Conservation (phyloP, 495 filamentous ascomycete genomes). For the Podospora australis region DNA sequence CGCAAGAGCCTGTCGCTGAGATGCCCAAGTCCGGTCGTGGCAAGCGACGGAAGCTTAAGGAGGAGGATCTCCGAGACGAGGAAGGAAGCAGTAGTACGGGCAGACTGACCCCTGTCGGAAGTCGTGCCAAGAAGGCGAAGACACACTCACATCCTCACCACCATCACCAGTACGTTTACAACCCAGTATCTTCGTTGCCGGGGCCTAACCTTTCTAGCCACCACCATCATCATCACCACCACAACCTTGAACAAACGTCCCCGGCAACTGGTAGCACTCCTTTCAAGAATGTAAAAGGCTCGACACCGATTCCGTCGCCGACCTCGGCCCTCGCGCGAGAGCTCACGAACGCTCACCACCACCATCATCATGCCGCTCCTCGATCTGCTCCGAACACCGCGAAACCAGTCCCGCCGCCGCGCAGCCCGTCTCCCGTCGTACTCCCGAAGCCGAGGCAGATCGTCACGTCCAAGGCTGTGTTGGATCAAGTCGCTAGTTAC, state of each 20-base stretch:
- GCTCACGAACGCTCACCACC: slow-evolving; percentile 29
- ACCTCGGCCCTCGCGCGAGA: slow-evolving; percentile 42
- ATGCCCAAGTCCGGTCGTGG: slow-evolving; percentile 36
- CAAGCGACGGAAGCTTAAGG: slow-evolving; percentile 54
- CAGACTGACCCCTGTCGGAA: slow-evolving; percentile 43
- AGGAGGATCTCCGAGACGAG: slow-evolving; percentile 51
- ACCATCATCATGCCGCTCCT: slow-evolving; percentile 30
- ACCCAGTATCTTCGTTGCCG: not conserved
- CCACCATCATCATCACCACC: slow-evolving; percentile 69
- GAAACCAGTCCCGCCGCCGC: slow-evolving; percentile 32
- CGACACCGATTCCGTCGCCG: slow-evolving; percentile 51
- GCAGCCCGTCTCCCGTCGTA: slow-evolving; percentile 32
- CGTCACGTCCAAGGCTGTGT: slow-evolving; percentile 58
- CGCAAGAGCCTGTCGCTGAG: slow-evolving; percentile 26
- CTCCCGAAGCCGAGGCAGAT: slow-evolving; percentile 56
- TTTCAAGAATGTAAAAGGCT: slow-evolving; percentile 38
- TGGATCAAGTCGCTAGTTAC: slow-evolving; percentile 61
- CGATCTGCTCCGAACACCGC: slow-evolving; percentile 16
- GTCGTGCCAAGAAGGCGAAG: slow-evolving; percentile 53
- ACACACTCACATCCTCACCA: slow-evolving; percentile 59
- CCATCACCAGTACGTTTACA: slow-evolving; percentile 50
- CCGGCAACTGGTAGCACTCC: slow-evolving; percentile 36
- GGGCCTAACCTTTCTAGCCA: slow-evolving; percentile 41
- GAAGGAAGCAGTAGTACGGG: slow-evolving; percentile 57
- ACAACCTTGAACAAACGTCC: slow-evolving; percentile 58